Evolutionary conservation across 2,329 filamentous ascomycete species (phyloP), one percentile per base, ranked within the genome.

Genomic region (Remersonia thermophila): DNA sequence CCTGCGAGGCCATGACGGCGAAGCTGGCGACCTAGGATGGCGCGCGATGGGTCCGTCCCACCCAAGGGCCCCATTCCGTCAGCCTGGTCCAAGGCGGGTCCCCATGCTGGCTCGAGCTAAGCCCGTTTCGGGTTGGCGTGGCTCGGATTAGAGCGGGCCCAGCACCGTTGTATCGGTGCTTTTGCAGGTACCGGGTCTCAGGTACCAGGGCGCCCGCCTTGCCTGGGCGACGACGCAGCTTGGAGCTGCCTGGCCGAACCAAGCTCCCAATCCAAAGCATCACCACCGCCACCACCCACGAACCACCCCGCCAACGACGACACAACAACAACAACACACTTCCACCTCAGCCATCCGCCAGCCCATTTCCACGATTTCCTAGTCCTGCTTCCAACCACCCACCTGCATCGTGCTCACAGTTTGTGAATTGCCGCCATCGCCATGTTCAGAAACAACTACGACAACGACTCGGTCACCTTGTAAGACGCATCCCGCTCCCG

Each of bases 361-460:
- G 7, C 11, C 11, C 27, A 12, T 11, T 11, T 28, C 27, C 11
- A 4, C 27, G 11, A 11, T 4, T n/a, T 28, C 27, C 12, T 11
- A 28, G 13, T 9, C 20, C 20, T 5, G 20, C 20, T 9, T 23
- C 20, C n/a, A 9, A 23, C 20, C 20, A 23, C 9, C 20, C 20
- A 23, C 20, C 20, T 5, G 9, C 20, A n/a, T n/a, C n/a, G n/a
- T n/a, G n/a, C n/a, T n/a, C n/a, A n/a, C n/a, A n/a, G n/a, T n/a
- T n/a, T n/a, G n/a, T 33, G 29, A 35, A 25, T 9, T 28, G 23
- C 33, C 37, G 23, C 12, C 33, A 27, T 31, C 38, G 51, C 48
- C 72, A 96, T 98, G 91, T 98, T 98, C 69, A 77, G 91, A 66
- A 98, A 98, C 73, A 96, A 96, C 67, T 98, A 98, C 73, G 91